Base-by-base conservation (phyloP, 2,329 filamentous ascomycete species). In the Talaromyces sp. region DNA sequence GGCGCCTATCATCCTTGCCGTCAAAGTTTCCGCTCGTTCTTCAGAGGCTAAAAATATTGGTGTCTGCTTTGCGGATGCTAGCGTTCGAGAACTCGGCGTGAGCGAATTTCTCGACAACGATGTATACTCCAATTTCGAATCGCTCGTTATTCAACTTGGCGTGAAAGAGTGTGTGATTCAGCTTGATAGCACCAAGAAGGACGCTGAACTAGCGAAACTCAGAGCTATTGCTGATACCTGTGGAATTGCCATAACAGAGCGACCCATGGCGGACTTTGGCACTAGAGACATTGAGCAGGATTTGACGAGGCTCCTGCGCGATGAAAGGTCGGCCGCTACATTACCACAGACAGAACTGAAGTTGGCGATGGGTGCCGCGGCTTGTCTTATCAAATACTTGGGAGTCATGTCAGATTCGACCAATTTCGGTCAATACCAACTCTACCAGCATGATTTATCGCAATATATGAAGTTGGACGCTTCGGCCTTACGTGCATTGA, bases 41-140 rank as follows among this genome's bases (percentile, higher is more conserved):
- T 86, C 86, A 0, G 94, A 98, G 76, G 91, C 90, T 5, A 86
- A 95, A 54, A 91, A 86, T 69, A 90, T 99, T 0, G 95, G 95
- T 8, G 94, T 99, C 5, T 98, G 95, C 79, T 99, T 99, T 75
- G 96, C 95, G 7, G 95, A 99, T 82, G 95, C 96, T 0, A 97
- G 92, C 70, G 94, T 98, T 29, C 86, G 95, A 61, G 95, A 99
- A 81, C 85, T 99, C 2, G 95, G 95, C 8, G 93, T 99, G 63
- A 97, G 92, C 82, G 96, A 99, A 75, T 99, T 99, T 70, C 86
- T 97, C n/a, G 95, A 99, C 83, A 99, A 98, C 74, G 95, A 99
- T 75, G 84, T 97, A 10, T 99, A 96, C 81, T 98, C 94, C 61
- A 99, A 99, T 77, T 96, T 99, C 70, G 95, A 99, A 80, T 93